These are phyloP conservation scores for Linaria vulgaris DNA, from an alignment of 257 asterid species.

Conservation along the genomic window DNA sequence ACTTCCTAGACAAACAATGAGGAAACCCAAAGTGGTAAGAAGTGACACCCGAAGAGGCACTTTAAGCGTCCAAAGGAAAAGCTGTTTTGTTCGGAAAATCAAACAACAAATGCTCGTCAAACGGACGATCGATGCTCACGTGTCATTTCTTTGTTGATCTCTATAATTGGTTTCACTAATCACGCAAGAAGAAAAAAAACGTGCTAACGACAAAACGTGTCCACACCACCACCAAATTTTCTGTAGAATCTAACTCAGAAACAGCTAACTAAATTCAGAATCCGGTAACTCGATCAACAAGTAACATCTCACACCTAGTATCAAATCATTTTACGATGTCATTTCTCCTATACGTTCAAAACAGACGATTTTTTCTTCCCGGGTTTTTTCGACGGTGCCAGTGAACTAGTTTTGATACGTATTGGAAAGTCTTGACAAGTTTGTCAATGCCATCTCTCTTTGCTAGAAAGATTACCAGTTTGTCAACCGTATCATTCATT, in stretches of 20 bases:
- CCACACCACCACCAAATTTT: background rate
- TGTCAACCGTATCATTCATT: slow-evolving; percentile 87
- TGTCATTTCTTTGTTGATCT: no score
- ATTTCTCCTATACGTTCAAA: background rate
- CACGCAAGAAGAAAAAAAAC: background rate
- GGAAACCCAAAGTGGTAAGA: no score
- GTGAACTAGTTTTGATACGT: slow-evolving; percentile 74
- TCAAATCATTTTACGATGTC: slow-evolving; percentile 31
- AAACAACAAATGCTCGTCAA: slow-evolving; percentile 13
- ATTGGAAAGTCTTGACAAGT: slow-evolving; percentile 88
- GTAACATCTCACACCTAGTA: slow-evolving; percentile 13
- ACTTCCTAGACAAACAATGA: background rate
- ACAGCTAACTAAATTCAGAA: background rate
- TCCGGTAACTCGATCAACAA: background rate
- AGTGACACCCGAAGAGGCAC: no score
- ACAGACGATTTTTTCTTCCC: background rate
- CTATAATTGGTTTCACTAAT: background rate
- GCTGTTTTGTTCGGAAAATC: background rate
- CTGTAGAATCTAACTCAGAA: background rate
- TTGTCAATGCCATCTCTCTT: slow-evolving; percentile 95
- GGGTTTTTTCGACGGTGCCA: slow-evolving; percentile 55
- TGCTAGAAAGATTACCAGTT: slow-evolving; percentile 74
- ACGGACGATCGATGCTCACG: no score
- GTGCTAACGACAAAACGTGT: slow-evolving; percentile 29
- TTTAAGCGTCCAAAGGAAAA: no score